Percentiles rank a stretch among this genome's conserved stretches.
phyloP scores from a whole-genome alignment of 2,329 filamentous ascomycete genomes.

The Colletotrichum sp. region DNA sequence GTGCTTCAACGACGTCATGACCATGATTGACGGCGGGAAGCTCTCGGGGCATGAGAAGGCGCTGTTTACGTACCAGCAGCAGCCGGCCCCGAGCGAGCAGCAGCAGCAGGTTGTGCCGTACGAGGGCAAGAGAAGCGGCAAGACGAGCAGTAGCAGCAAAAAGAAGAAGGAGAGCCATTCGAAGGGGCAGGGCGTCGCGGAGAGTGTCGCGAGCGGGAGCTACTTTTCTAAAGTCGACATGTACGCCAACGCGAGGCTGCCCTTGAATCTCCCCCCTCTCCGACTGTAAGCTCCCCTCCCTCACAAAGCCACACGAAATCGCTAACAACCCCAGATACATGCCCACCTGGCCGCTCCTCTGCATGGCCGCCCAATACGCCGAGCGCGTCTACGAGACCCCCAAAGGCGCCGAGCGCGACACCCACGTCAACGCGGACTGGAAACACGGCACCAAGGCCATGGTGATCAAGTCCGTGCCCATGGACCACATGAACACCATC shows the following conservation, averaged over 20 bases:
- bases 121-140: background rate
- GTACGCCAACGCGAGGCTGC: conserved; percentile 79
- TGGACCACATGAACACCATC: conserved; percentile 79
- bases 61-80: conserved; percentile 46
- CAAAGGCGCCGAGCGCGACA: conserved; percentile 65
- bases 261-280: conserved; percentile 69
- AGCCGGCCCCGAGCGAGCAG: background rate
- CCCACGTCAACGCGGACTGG: conserved; percentile 75
- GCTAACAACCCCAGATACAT: conserved; percentile 61
- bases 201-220: conserved; percentile 24
- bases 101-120: background rate
- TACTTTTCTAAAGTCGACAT: conserved; percentile 76
- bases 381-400: conserved; percentile 75
- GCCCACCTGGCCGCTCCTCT: conserved; percentile 77
- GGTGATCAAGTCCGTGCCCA: conserved; percentile 80
- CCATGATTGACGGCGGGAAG: conserved; percentile 71
- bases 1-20: conserved; percentile 72
- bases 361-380: conserved; percentile 80
- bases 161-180: conserved; percentile 11
- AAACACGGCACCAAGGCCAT: conserved; percentile 81
- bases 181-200: background rate
- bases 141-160: no score
- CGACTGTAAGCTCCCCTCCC: no score
- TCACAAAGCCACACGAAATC: background rate
- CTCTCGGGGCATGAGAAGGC: conserved; percentile 59